Percentiles rank a stretch among this genome's conserved stretches.
Conservation (phyloP, 371 early-diverging fungal species). For the Mucor lusitanicus region DNA sequence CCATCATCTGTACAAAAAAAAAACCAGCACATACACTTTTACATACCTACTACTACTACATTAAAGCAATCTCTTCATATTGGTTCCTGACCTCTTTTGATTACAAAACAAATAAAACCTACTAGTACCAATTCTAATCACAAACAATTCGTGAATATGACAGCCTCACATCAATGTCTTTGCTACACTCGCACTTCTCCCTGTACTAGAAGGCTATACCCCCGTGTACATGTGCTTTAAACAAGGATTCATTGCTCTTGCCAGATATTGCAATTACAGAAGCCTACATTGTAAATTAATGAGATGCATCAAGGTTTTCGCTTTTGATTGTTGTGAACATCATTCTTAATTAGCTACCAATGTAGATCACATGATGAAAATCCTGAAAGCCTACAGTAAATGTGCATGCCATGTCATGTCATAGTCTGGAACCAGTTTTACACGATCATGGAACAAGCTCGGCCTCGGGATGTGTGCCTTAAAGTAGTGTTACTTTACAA, state of each 20-base stretch:
- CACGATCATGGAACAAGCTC: not conserved
- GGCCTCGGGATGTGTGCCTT: not conserved
- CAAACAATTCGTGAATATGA: not conserved
- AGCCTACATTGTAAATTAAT: not conserved
- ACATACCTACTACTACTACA: not conserved
- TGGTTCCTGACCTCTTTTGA: not conserved
- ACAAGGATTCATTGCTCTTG: not conserved
- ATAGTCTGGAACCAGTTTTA: not conserved
- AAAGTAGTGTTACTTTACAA: not conserved
- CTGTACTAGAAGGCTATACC: too few species aligned
- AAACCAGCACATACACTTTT: not conserved
- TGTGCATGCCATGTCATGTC: not conserved
- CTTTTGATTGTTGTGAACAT: not conserved
- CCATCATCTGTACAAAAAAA: not conserved
- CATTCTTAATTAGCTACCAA: not conserved
- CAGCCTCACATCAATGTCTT: not conserved
- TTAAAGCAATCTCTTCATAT: not conserved
- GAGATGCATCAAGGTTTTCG: not conserved
- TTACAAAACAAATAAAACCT: not conserved
- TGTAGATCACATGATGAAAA: not conserved
- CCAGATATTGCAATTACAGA: not conserved
- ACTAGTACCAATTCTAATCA: not conserved
- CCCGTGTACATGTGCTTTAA: not conserved
- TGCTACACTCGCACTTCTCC: not conserved
- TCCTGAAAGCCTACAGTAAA: not conserved